Percentiles rank a stretch among this genome's conserved stretches.
These are phyloP conservation scores for Aspergillus pseudoglaucus DNA, from an alignment of 2,329 filamentous ascomycete genomes.

Conservation along the genomic window DNA sequence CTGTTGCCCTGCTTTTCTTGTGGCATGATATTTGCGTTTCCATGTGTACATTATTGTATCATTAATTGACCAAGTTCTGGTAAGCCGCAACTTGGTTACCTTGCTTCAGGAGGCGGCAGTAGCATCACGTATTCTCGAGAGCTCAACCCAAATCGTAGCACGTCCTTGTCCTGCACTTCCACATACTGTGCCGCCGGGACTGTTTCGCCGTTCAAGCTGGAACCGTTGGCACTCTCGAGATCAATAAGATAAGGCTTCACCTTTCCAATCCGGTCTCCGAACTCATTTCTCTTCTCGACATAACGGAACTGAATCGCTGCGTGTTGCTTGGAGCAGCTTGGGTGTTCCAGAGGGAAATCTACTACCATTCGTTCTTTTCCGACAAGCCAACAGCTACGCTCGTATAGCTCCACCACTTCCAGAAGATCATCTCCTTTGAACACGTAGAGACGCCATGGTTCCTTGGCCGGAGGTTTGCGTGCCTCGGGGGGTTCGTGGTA, in stretches of 20 bases:
- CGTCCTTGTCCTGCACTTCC: conserved; percentile 81
- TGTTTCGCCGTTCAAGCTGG: conserved; percentile 67
- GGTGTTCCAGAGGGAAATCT: conserved; percentile 79
- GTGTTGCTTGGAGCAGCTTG: conserved; percentile 91
- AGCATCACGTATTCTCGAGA: conserved; percentile 94
- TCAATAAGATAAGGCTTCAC: conserved; percentile 89
- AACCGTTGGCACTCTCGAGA: conserved; percentile 88
- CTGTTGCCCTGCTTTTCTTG: not conserved
- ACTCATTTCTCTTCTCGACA: conserved; percentile 76
- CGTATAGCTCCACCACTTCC: conserved; percentile 70
- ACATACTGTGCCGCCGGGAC: conserved; percentile 73
- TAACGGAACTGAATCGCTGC: conserved; percentile 90
- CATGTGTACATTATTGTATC: not conserved
- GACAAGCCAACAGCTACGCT: conserved; percentile 82
- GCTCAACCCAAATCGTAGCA: conserved; percentile 80
- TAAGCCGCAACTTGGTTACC: not conserved
- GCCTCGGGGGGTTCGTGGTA: conserved; percentile 95
- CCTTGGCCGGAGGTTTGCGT: conserved; percentile 71
- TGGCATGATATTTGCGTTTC: not conserved
- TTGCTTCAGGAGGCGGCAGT: conserved; percentile 48
- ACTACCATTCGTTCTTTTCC: conserved; percentile 75
- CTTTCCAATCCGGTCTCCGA: conserved; percentile 70
- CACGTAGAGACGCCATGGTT: conserved; percentile 83
- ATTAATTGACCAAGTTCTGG: not conserved
- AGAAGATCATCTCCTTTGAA: conserved; percentile 79